Percentiles rank a stretch among this genome's conserved stretches.
Evolutionary conservation across 768 basidiomycete genomes (phyloP).

Genomic region (Pleurotus tuber-regium): DNA sequence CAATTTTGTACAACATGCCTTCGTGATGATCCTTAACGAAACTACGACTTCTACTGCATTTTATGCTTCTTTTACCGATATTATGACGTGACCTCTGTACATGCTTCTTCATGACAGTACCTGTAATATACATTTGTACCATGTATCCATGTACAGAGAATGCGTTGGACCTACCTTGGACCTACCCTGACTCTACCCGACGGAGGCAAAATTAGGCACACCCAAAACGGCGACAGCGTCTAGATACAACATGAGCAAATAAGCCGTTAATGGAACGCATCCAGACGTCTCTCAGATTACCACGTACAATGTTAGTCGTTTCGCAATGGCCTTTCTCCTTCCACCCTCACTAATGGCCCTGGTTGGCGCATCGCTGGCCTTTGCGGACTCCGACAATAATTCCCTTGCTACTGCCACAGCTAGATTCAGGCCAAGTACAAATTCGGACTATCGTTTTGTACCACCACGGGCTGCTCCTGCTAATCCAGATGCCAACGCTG

Average conservation of each 20-base stretch:
- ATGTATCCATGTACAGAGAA: too few species aligned
- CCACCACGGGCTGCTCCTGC: slow-evolving; percentile 4
- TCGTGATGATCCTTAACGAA: too few species aligned
- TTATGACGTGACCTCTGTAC: too few species aligned
- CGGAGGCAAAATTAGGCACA: not conserved
- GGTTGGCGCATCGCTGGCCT: slow-evolving; percentile 4
- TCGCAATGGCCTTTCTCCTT: slow-evolving; percentile 6
- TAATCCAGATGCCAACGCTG: slow-evolving; percentile 6
- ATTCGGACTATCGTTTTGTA: not conserved
- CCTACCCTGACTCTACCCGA: too few species aligned
- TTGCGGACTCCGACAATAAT: slow-evolving; percentile 6
- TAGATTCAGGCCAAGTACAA: not conserved
- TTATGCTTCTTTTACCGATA: too few species aligned
- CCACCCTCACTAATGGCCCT: slow-evolving; percentile 8
- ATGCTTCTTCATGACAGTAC: too few species aligned
- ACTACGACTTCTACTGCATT: too few species aligned
- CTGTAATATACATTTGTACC: too few species aligned
- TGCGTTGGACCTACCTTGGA: too few species aligned
- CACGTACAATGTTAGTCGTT: not conserved
- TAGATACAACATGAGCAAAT: not conserved
- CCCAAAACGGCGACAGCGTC: not conserved
- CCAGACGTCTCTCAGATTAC: slow-evolving; percentile 4
- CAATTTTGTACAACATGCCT: slow-evolving; percentile 4
- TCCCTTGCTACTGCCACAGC: slow-evolving; percentile 4
- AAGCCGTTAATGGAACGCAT: not conserved